These are phyloP conservation scores for Aureobasidium sp. DNA, from an alignment of 2,329 filamentous ascomycete species.

Conservation along the genomic window DNA sequence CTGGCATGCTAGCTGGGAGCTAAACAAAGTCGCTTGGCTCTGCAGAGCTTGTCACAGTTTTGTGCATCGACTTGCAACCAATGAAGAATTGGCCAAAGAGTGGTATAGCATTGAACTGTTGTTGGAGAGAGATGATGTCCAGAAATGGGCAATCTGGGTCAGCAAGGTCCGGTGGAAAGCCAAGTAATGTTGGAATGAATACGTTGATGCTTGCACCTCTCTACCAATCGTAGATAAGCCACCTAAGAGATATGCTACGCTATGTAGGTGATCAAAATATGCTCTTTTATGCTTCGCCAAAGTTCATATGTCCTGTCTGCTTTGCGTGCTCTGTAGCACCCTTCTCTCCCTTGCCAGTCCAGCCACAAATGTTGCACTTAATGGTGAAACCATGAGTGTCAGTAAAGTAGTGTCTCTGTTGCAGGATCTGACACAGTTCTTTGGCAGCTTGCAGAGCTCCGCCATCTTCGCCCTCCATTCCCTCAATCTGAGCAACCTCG, in stretches of 20 bases:
- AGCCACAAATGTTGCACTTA: constrained; percentile 66
- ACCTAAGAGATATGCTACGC: background rate
- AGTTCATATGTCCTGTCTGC: constrained; percentile 53
- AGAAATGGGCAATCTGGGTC: constrained; percentile 66
- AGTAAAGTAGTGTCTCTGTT: constrained; percentile 75
- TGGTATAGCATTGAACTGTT: constrained; percentile 69
- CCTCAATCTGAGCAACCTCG: constrained; percentile 35
- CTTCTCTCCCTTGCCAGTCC: constrained; percentile 60
- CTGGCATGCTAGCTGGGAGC: constrained; percentile 68
- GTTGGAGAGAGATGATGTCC: constrained; percentile 62
- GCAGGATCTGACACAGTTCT: constrained; percentile 51
- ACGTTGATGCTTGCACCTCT: background rate
- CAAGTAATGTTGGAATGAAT: background rate
- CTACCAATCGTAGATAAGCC: background rate
- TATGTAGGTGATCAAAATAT: background rate
- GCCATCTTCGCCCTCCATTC: constrained; percentile 39
- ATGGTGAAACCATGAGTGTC: constrained; percentile 76
- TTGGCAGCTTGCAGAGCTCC: constrained; percentile 53
- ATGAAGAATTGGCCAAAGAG: constrained; percentile 69
- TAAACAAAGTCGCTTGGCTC: constrained; percentile 79
- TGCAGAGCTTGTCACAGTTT: constrained; percentile 79
- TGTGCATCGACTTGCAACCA: constrained; percentile 66
- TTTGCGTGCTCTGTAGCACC: constrained; percentile 57
- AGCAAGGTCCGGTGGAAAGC: constrained; percentile 66
- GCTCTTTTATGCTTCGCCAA: constrained; percentile 38